These are phyloP conservation scores for Melaleuca quinquenervia DNA, from an alignment of 345 rosid species.

Conservation along the genomic window DNA sequence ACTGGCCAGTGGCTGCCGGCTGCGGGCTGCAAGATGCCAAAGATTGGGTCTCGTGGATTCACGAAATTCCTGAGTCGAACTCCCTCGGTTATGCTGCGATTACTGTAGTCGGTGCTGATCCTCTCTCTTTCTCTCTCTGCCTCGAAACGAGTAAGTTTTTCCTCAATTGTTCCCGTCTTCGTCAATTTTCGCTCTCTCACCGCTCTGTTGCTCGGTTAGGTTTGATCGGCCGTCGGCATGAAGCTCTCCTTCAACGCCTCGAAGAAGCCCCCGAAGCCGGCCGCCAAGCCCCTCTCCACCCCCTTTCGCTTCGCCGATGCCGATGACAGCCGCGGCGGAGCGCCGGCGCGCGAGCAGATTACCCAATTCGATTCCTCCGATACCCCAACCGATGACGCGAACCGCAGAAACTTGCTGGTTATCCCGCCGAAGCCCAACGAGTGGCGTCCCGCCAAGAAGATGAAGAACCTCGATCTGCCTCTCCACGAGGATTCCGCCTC, in stretches of 20 bases:
- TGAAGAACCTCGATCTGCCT: slow-evolving; percentile 54
- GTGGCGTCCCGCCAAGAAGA: slow-evolving; percentile 47
- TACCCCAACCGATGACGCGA: slow-evolving; percentile 20
- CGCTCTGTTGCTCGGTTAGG: no score
- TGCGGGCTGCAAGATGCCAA: no score
- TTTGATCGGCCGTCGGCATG: slow-evolving; percentile 10
- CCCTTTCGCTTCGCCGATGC: slow-evolving; percentile 3
- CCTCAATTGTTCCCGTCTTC: no score
- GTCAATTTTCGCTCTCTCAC: no score
- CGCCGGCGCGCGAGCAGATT: slow-evolving; percentile 18
- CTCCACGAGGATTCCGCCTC: slow-evolving; percentile 15
- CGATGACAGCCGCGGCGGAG: slow-evolving; percentile 5
- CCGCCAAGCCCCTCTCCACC: slow-evolving; percentile 19
- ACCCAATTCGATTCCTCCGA: slow-evolving; percentile 51
- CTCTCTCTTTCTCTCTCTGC: no score
- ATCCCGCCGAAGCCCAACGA: slow-evolving; percentile 52
- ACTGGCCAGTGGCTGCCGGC: no score
- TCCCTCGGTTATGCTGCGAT: no score
- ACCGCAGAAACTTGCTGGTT: slow-evolving; percentile 13
- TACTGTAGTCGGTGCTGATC: no score
- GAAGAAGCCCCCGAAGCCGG: slow-evolving; percentile 24
- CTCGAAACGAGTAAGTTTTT: no score
- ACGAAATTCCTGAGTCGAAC: no score
- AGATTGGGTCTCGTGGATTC: no score
- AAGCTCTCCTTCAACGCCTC: slow-evolving; percentile 47